Evolutionary conservation across 805 yeast species (phyloP).

Genomic region (Debaryomyces prosopidis): DNA sequence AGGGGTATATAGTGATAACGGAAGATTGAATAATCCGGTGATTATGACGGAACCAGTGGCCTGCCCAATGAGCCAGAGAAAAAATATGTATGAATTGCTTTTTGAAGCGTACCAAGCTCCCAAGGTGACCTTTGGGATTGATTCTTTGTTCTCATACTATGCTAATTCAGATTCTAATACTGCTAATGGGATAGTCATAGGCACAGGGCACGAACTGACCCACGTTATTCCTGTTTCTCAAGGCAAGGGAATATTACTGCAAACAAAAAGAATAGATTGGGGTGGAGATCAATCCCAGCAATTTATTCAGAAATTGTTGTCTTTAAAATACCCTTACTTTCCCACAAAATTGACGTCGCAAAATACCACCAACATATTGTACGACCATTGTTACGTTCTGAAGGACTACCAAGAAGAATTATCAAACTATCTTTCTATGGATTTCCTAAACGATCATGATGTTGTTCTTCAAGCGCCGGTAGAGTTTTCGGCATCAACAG

Average conservation of each 20-base stretch:
- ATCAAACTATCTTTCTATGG: conserved; percentile 54
- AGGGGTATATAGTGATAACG: conserved; percentile 52
- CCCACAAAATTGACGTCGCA: conserved; percentile 67
- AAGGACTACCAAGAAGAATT: conserved; percentile 67
- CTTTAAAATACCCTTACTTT: conserved; percentile 87
- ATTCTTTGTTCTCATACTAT: conserved; percentile 74
- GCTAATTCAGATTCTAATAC: conserved; percentile 48
- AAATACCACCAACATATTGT: conserved; percentile 68
- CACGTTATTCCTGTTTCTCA: conserved; percentile 77
- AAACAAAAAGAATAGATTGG: conserved; percentile 83
- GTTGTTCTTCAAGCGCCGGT: conserved; percentile 79
- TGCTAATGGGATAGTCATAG: conserved; percentile 69
- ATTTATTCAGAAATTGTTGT: conserved; percentile 61
- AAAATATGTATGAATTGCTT: conserved; percentile 73
- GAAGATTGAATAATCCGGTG: conserved; percentile 72
- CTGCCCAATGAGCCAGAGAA: conserved; percentile 67
- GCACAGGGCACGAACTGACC: conserved; percentile 81
- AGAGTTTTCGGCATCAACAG: conserved; percentile 58
- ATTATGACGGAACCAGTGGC: conserved; percentile 79
- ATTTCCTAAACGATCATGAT: conserved; percentile 66
- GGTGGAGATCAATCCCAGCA: conserved; percentile 79
- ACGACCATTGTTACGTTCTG: conserved; percentile 79
- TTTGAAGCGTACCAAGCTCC: conserved; percentile 84
- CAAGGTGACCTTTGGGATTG: conserved; percentile 77
- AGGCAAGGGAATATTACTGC: conserved; percentile 65